Evolutionary conservation across 108 stramenopile species (phyloP), one percentile per base, ranked within the genome.

Genomic region (Craspedostauros australis): DNA sequence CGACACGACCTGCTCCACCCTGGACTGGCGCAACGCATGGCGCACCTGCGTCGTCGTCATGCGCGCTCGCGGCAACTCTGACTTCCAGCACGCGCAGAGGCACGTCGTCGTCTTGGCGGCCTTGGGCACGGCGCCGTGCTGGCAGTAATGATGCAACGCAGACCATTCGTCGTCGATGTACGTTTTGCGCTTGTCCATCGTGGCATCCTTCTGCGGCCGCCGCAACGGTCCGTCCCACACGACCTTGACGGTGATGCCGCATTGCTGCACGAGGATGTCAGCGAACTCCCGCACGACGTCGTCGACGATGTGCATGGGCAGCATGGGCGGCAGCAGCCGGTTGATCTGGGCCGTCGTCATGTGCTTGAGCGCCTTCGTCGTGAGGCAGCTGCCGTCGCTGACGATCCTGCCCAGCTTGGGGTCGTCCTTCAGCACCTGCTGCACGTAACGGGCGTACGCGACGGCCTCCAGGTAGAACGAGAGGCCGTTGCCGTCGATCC

Each of bases 401-500:
- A 23, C 22, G 54, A 0, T 22, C 22, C 15, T 12, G 2, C 28
- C 1, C 8, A n/a, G 3, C 2, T 32, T 31, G 25, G 16, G 29
- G 12, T 38, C n/a, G 39, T n/a, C 25, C 32, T 32, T 34, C 4
- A 26, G 29, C 4, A 68, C 34, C 2, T 62, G 49, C 1, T 33
- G 30, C 9, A 56, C 23, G 46, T 82, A 66, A 2, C 73, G 57
- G 11, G 41, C 18, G 50, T 82, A 82, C 12, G 84, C 78, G 26
- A 79, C 37, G 18, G 51, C 33, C 39, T 64, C 50, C 25, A 86
- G 61, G 46, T 76, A 63, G 46, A 72, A 80, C 2, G 76, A 50
- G 0, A 86, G 46, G 8, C 84, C 84, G 41, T 79, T 66, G 5
- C 80, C 84, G 43, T 86, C 84, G 30, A 86, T 72, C 12, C 69